Percentiles rank a stretch among this genome's conserved stretches.
Evolutionary conservation across 164 flowering plant genomes (phyloP).

Genomic region (Chloranthus sessilifolius): DNA sequence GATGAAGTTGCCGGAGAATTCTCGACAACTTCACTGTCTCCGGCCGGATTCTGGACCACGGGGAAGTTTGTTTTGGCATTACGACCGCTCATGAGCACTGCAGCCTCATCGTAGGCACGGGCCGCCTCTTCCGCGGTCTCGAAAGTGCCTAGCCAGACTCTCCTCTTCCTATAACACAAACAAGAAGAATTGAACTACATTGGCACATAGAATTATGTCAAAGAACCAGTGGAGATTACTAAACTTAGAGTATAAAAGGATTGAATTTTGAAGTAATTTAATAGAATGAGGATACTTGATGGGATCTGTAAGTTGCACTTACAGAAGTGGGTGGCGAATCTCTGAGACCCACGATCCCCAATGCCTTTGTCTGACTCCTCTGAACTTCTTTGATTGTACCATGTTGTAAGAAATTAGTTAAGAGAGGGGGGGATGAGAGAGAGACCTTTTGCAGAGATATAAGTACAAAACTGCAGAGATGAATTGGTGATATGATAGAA

Average conservation of each 20-base stretch:
- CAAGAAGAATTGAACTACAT: neutral
- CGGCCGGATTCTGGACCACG: slow-evolving; percentile 3
- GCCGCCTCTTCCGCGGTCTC: slow-evolving; percentile 83
- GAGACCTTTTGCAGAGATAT: neutral
- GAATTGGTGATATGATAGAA: neutral
- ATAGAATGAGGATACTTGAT: too few species aligned
- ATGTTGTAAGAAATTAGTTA: slow-evolving; percentile 17
- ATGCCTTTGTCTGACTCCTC: slow-evolving; percentile 86
- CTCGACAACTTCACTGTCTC: neutral
- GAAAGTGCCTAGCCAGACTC: slow-evolving; percentile 83
- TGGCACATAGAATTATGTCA: too few species aligned
- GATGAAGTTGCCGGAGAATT: slow-evolving; percentile 20
- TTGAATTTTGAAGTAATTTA: too few species aligned
- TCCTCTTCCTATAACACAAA: slow-evolving; percentile 46
- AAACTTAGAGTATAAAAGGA: too few species aligned
- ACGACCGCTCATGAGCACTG: slow-evolving; percentile 64
- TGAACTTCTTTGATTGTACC: slow-evolving; percentile 76
- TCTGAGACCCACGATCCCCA: slow-evolving; percentile 97
- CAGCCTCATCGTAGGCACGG: slow-evolving; percentile 74
- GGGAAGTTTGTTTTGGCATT: slow-evolving; percentile 84
- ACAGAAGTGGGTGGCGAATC: slow-evolving; percentile 83
- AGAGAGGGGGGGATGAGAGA: slow-evolving; percentile 3
- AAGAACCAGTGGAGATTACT: too few species aligned
- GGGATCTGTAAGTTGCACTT: too few species aligned
- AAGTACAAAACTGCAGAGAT: slow-evolving; percentile 1